Percentiles rank a stretch among this genome's conserved stretches.
These are phyloP conservation scores for Setomelanomma holmii DNA, from an alignment of 2,329 filamentous ascomycete genomes.

Conservation along the genomic window DNA sequence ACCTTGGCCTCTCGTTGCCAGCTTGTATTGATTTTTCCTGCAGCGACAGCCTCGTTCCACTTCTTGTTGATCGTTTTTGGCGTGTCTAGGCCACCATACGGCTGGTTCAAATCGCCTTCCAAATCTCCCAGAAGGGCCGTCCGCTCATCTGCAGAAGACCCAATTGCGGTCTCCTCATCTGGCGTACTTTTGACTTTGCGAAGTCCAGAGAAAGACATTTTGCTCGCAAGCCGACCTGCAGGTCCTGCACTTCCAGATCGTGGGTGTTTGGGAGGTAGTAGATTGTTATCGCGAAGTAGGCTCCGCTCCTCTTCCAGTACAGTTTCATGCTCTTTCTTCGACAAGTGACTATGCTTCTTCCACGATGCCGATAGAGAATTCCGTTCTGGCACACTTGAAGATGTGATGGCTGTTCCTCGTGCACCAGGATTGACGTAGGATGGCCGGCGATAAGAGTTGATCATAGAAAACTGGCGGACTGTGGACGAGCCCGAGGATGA, in stretches of 20 bases:
- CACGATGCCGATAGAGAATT: conserved; percentile 24
- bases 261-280: conserved; percentile 62
- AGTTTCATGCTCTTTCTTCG: conserved; percentile 61
- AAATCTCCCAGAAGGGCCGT: conserved; percentile 56
- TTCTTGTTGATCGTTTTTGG: conserved; percentile 53
- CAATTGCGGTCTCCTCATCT: conserved; percentile 40
- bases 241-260: conserved; percentile 43
- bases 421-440: conserved; percentile 77
- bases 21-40: conserved; percentile 83
- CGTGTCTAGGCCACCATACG: conserved; percentile 57
- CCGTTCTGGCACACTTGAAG: conserved; percentile 59
- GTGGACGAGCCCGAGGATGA: conserved; percentile 54
- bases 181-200: conserved; percentile 36
- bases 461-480: conserved; percentile 58
- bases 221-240: conserved; percentile 33
- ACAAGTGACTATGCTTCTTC: conserved; percentile 52
- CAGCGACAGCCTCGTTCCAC: conserved; percentile 75
- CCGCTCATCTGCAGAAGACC: conserved; percentile 48
- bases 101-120: conserved; percentile 42
- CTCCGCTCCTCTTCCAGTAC: conserved; percentile 65
- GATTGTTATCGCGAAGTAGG: conserved; percentile 65
- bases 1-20: conserved; percentile 91
- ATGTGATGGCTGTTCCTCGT: conserved; percentile 72
- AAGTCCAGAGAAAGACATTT: conserved; percentile 38
- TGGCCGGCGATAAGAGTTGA: conserved; percentile 75